Base-by-base conservation (phyloP, 2,329 filamentous ascomycete species). In the Aspergillus tanneri region DNA sequence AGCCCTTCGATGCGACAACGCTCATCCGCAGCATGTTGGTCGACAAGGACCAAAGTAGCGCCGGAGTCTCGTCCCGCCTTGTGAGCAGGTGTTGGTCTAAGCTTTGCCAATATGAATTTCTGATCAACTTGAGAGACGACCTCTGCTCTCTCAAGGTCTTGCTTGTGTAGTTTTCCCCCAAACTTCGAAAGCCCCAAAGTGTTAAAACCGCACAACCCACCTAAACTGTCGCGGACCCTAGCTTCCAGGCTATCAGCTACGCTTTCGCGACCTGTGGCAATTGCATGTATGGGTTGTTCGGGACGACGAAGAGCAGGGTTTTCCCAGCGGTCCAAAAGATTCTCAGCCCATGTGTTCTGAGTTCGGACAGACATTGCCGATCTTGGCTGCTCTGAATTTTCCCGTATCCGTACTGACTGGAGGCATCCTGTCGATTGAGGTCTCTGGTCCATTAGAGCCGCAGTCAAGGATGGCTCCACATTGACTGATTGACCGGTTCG, bases 1-100 rank as follows among this genome's bases (percentile, higher is more conserved):
- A 99, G 75, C 0, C 68, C 65, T 64, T 99, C 93, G 1, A 97
- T 80, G 1, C 85, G 84, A 53, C 87, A 84, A 37, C 93, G 81
- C 72, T 99, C 93, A 64, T 96, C 92, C 3, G 91, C 93, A 1
- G 93, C 93, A 64, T 99, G 93, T 62, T 99, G 93, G 62, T 99
- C 93, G 5, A 96, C 78, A 30, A 96, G 75, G 0, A 95, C 77
- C 4, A 97, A 72, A 1, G 83, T 57, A 2, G 50, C 32, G 12
- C 30, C 49, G 21, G 36, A 43, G 6, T 35, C 27, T 35, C 52
- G n/a, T 36, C 9, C 14, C 27, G 9, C 6, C 18, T 11, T 10
- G 19, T 39, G 23, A 12, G 36, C n/a, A 12, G 46, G 4, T 5
- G 42, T 50, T 3, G 62, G 43, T 0, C 68, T 64, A 41, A 88